Conservation (phyloP, 805 yeast genomes). For the Wickerhamomyces bisporus region DNA sequence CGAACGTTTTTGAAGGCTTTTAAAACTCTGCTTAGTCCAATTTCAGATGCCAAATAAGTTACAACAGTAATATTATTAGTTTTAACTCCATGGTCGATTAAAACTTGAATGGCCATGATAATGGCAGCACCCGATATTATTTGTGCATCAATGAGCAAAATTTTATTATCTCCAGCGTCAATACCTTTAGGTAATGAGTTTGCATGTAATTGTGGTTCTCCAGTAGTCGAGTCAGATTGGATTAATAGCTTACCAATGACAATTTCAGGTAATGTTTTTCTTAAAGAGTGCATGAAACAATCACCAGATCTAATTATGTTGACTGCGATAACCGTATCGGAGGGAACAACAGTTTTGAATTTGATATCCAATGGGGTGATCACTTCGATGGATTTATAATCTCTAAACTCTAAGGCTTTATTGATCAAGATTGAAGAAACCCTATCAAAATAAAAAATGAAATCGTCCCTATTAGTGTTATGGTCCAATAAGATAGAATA, state of each 20-base stretch:
- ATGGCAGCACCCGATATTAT: constrained; percentile 90
- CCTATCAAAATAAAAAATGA: constrained; percentile 81
- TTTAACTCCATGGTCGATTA: constrained; percentile 71
- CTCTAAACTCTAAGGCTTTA: constrained; percentile 53
- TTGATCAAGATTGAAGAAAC: constrained; percentile 68
- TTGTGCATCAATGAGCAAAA: constrained; percentile 80
- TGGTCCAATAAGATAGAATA: constrained; percentile 62
- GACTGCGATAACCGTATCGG: constrained; percentile 60
- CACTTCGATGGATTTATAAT: constrained; percentile 32
- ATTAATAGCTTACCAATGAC: constrained; percentile 79
- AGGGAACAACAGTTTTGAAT: constrained; percentile 24
- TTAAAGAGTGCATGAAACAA: constrained; percentile 76
- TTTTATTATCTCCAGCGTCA: constrained; percentile 28
- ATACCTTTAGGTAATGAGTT: constrained; percentile 56
- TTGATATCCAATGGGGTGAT: constrained; percentile 36
- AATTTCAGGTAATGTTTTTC: constrained; percentile 72
- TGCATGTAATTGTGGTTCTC: constrained; percentile 92
- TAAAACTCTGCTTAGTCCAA: constrained; percentile 67
- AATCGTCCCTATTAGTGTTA: constrained; percentile 61
- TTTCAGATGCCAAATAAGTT: constrained; percentile 69
- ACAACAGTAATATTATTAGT: constrained; percentile 62
- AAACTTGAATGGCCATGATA: constrained; percentile 87
- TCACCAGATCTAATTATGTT: constrained; percentile 89
- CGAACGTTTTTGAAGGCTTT: constrained; percentile 62
- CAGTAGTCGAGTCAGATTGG: constrained; percentile 83